Evolutionary conservation across 441 rosid genomes (phyloP).

Genomic region (Erodium chrysanthum): DNA sequence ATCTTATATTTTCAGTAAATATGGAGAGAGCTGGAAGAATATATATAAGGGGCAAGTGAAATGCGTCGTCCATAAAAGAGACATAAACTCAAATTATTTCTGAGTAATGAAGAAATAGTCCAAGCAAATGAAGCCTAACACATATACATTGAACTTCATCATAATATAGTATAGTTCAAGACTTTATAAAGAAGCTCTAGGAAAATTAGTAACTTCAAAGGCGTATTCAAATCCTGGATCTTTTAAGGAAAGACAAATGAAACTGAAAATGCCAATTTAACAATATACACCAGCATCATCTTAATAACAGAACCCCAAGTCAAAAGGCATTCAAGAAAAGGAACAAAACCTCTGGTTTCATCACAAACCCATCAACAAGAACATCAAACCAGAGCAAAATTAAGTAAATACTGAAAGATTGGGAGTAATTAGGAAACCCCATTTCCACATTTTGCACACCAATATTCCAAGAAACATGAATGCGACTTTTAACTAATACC

Average conservation of each 20-base stretch:
- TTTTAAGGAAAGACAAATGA: neutral
- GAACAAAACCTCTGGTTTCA: no score
- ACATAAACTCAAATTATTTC: neutral
- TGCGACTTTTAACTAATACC: neutral
- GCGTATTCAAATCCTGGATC: neutral
- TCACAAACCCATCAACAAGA: conserved; percentile 6
- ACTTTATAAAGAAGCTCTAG: neutral
- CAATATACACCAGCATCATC: neutral
- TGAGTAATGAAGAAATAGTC: neutral
- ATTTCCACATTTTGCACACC: neutral
- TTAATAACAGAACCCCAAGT: neutral
- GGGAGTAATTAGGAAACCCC: neutral
- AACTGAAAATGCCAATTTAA: neutral
- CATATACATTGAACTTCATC: neutral
- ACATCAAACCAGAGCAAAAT: conserved; percentile 1
- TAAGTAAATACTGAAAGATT: neutral
- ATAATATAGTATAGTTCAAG: neutral
- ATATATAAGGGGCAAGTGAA: neutral
- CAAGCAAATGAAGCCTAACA: neutral
- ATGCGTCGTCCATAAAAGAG: neutral
- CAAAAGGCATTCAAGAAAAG: no score
- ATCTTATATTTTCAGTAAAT: neutral
- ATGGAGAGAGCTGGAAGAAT: neutral
- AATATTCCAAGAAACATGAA: neutral
- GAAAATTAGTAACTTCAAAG: neutral